Percentiles rank a stretch among this genome's conserved stretches.
Evolutionary conservation across 2,329 filamentous ascomycete genomes (phyloP).

Genomic region (Sclerotinia spermophila): DNA sequence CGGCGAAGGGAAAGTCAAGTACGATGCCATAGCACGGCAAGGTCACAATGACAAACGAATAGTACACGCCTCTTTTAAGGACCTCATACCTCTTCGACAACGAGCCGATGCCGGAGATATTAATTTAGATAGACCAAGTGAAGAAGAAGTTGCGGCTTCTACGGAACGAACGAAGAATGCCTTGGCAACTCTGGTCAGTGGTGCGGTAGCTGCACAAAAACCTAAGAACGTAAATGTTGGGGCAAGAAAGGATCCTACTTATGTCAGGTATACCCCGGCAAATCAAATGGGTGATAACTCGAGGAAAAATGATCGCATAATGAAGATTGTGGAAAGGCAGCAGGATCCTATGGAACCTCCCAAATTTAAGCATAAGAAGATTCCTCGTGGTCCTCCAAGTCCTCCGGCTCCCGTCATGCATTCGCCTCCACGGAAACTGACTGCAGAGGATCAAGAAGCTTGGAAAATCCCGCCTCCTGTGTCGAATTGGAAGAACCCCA

Average conservation of each 20-base stretch:
- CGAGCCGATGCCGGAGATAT: conserved; percentile 91
- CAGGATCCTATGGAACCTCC: conserved; percentile 94
- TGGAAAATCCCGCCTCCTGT: conserved; percentile 91
- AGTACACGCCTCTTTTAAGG: conserved; percentile 94
- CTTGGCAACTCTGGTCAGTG: conserved; percentile 74
- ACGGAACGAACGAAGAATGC: conserved; percentile 87
- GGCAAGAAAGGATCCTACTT: conserved; percentile 80
- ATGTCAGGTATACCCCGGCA: conserved; percentile 90
- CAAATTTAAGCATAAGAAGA: conserved; percentile 99
- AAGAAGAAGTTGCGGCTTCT: conserved; percentile 78
- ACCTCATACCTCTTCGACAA: conserved; percentile 89
- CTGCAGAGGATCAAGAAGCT: conserved; percentile 92
- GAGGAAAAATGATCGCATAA: conserved; percentile 89
- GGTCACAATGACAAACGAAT: conserved; percentile 82
- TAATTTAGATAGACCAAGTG: conserved; percentile 76
- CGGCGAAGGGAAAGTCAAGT: conserved; percentile 87
- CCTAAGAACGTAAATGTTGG: conserved; percentile 89
- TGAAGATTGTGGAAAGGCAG: conserved; percentile 96
- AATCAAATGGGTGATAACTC: conserved; percentile 91
- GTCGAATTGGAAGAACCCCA: conserved; percentile 99
- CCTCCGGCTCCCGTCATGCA: conserved; percentile 94
- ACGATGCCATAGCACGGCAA: conserved; percentile 88
- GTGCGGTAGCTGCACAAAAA: conserved; percentile 86
- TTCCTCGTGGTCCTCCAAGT: conserved; percentile 85
- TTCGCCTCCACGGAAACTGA: conserved; percentile 89